These are phyloP conservation scores for Naganishia cerealis DNA, from an alignment of 1,284 basidiomycete species.

Conservation along the genomic window DNA sequence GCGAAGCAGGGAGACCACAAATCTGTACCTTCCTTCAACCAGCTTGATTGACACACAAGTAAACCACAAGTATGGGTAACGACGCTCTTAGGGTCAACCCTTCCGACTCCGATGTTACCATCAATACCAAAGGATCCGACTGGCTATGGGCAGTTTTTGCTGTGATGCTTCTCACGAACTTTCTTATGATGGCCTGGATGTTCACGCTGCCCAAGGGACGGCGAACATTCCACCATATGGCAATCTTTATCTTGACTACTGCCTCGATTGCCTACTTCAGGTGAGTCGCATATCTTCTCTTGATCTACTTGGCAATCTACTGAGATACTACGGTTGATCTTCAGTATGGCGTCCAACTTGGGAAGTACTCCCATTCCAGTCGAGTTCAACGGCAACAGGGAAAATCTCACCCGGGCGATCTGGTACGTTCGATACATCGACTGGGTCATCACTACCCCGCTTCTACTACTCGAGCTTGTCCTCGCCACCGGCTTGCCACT, in stretches of 20 bases:
- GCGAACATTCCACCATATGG: conserved; percentile 59
- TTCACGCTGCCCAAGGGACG: conserved; percentile 55
- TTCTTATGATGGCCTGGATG: conserved; percentile 55
- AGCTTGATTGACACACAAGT: neutral
- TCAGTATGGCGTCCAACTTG: conserved; percentile 64
- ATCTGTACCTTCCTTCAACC: neutral
- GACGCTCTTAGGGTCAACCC: conserved; percentile 35
- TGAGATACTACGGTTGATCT: conserved; percentile 45
- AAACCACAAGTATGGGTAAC: conserved; percentile 34
- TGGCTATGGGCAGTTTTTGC: conserved; percentile 64
- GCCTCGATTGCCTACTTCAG: conserved; percentile 53
- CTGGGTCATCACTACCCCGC: conserved; percentile 59
- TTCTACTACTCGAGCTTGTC: conserved; percentile 60
- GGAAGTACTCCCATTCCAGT: conserved; percentile 59
- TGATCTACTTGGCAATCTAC: neutral
- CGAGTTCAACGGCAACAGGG: conserved; percentile 56
- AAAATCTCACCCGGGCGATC: conserved; percentile 57
- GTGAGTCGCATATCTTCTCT: neutral
- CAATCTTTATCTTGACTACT: conserved; percentile 57
- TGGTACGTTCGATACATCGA: conserved; percentile 63
- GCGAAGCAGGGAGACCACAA: neutral
- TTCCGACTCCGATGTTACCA: conserved; percentile 35
- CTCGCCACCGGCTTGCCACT: conserved; percentile 61
- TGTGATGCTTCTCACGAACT: conserved; percentile 56
- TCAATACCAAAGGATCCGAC: conserved; percentile 56